These are phyloP conservation scores for Brettanomyces sp. DNA, from an alignment of 805 yeast genomes.

Conservation along the genomic window DNA sequence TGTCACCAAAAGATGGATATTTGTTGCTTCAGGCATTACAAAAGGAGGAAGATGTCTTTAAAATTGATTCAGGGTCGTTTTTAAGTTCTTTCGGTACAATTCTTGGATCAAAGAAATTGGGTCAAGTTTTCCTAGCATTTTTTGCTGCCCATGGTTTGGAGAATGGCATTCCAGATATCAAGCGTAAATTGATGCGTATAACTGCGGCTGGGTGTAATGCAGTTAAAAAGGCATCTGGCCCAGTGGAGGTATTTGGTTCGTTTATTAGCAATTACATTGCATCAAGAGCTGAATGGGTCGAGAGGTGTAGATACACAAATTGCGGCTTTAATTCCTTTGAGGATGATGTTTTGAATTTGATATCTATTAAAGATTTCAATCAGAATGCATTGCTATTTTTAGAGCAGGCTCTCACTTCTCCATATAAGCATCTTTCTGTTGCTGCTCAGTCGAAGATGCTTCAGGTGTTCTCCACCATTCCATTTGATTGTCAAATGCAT, in stretches of 20 bases:
- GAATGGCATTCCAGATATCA: constrained; percentile 45
- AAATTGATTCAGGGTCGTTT: constrained; percentile 42
- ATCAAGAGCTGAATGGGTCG: constrained; percentile 37
- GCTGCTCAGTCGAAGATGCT: constrained; percentile 28
- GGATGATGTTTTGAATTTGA: constrained; percentile 42
- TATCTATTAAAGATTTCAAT: constrained; percentile 53
- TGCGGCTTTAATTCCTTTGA: constrained; percentile 50
- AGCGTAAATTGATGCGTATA: constrained; percentile 38
- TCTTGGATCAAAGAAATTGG: constrained; percentile 44
- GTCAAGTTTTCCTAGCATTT: constrained; percentile 50
- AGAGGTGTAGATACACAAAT: constrained; percentile 36
- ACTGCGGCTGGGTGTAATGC: constrained; percentile 32
- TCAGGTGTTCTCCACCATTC: constrained; percentile 43
- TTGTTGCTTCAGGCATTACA: constrained; percentile 31
- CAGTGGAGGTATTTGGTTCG: constrained; percentile 39
- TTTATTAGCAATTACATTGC: constrained; percentile 36
- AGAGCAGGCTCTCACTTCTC: constrained; percentile 40
- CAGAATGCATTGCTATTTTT: constrained; percentile 52
- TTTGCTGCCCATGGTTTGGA: constrained; percentile 58
- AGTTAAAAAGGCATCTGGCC: constrained; percentile 32
- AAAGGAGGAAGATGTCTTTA: constrained; percentile 31
- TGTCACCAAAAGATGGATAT: constrained; percentile 59
- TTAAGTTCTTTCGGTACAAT: constrained; percentile 24
- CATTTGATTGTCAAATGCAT: constrained; percentile 45
- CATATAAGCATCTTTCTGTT: constrained; percentile 33